Evolutionary conservation across 306 rosid species (phyloP), one percentile per base, ranked within the genome.

Genomic region (Alnus glutinosa): DNA sequence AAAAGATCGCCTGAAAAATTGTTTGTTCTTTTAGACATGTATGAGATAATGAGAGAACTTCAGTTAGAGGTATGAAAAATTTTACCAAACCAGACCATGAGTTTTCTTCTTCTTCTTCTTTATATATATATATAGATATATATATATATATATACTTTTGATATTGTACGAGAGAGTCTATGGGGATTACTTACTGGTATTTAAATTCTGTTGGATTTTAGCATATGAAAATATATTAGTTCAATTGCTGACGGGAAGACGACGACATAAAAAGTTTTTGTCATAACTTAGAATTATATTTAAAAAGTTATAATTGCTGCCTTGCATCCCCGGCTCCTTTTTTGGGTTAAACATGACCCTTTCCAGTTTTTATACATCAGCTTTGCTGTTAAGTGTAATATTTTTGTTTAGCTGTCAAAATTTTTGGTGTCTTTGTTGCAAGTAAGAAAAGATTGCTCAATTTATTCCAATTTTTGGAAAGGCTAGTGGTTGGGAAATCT

Each of bases 1-100:
- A 93, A 96, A 90, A 93, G 99, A 86, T 96, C 99, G 36, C 98
- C 99, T 61, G 99, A 96, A 86, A 96, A 96, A 79, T 79, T 93
- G 81, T 96, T 96, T 90, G 99, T 96, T 78, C 98, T 93, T 59
- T 80, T 96, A 71, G 99, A 93, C 86, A 96, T 96, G 98, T 96
- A 85, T 79, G 99, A 96, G 89, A 96, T 93, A 71, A 96, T 96
- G 99, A 88, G 96, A 88, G 99, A 96, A 82, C 87, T 96, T 75
- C 92, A 90, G 66, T 71, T 97, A 28, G 99, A 96, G 99, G 98
- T 95, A 93, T 78, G 79, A 64, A 55, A 49, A 50, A 71, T 72
- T 74, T 71, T 70, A 46, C 47, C 14, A 46, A 52, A 66, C 68
- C 34, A 80, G 16, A 61, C 46, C 46, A 64, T 68, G 75, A 12